Evolutionary conservation across 2,329 filamentous ascomycete species (phyloP).

Genomic region (Sporothrix pseudoabietina): DNA sequence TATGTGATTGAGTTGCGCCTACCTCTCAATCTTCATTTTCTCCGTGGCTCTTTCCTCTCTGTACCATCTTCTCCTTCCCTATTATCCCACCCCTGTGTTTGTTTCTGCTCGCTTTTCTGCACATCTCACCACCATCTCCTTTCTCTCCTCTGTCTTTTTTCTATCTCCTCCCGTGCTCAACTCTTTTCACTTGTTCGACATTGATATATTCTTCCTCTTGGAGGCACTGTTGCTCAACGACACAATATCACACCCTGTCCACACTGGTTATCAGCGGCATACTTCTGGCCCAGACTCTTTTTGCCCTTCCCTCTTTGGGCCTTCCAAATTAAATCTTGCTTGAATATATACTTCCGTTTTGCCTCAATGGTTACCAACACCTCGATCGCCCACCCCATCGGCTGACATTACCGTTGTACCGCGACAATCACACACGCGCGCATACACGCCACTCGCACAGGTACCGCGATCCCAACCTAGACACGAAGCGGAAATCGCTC

Average conservation of each 20-base stretch:
- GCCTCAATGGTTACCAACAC: constrained; percentile 23
- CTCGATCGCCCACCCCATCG: constrained; percentile 2
- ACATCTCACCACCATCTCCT: constrained; percentile 16
- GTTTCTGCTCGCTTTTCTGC: background rate
- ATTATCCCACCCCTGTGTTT: background rate
- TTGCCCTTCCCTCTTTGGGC: background rate
- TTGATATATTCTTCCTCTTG: background rate
- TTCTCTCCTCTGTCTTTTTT: background rate
- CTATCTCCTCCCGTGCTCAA: background rate
- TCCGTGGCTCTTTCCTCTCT: background rate
- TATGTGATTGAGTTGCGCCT: background rate
- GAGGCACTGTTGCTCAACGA: background rate
- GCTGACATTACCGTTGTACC: constrained; percentile 17
- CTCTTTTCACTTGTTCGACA: background rate
- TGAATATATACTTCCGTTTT: constrained; percentile 25
- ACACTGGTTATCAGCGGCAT: constrained; percentile 14
- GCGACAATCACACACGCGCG: constrained; percentile 11
- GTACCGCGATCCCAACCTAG: background rate
- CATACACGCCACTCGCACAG: background rate
- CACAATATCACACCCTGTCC: background rate
- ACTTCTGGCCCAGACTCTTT: background rate
- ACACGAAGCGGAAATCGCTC: background rate
- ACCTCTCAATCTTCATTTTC: background rate
- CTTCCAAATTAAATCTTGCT: constrained; percentile 6
- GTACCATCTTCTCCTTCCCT: background rate